Base-by-base conservation (phyloP, 1,284 basidiomycete genomes). In the Apiotrichum veenhuisii region DNA sequence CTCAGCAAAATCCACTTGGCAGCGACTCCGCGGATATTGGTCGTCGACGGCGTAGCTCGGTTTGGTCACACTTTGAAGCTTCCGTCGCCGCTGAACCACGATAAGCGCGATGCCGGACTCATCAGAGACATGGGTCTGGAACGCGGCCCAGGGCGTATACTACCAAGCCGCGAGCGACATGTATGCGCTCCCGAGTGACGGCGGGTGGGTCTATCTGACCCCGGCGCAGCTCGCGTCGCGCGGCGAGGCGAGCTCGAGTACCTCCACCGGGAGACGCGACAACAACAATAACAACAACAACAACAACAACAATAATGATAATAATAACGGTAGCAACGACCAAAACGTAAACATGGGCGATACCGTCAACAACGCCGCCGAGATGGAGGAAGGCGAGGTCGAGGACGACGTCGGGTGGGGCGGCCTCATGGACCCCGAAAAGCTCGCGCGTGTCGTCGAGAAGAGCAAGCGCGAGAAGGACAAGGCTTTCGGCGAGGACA, bases 351-450 rank as follows among this genome's bases (percentile, higher is more conserved):
- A 5, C 7, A 30, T 5, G 5, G 12, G 12, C 22, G n/a, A 26
- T 25, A 14, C 7, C 15, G 34, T n/a, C 5, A 37, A 26, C 5
- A 17, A 18, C 11, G 34, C 17, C 5, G 51, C 49, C 7, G 63
- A 64, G 33, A 56, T 50, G 36, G 73, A 75, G 47, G 72, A 74
- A 37, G 73, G 73, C 4, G 71, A 75, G 59, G 58, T 75, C 17
- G 68, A 71, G 27, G 72, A 75, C 44, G 69, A 75, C 59, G 71
- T 73, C 2, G 73, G 73, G 0, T 75, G 73, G 73, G 73, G 73
- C 27, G 73, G 64, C 17, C 57, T 75, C 46, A 75, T 75, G 72
- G 71, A 71, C 23, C 66, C 67, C 37, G 67, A 70, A 11, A 50
- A 71, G 51, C 57, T 72, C 5, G 64, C 64, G 46, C 43, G 55